These are phyloP conservation scores for Diddensiella santjacobensis DNA, from an alignment of 805 yeast species.

Conservation along the genomic window DNA sequence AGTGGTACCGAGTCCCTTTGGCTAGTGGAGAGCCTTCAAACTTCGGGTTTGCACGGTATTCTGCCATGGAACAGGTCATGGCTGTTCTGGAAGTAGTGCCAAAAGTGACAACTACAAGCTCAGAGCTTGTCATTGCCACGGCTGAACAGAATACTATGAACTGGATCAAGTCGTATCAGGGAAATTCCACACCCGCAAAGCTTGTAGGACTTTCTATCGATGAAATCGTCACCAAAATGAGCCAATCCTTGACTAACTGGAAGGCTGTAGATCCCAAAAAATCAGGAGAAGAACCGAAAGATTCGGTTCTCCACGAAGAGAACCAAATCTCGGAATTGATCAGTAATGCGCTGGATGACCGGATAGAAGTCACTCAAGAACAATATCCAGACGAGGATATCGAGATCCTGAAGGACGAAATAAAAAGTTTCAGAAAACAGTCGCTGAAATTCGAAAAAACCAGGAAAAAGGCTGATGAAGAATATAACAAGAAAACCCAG, in stretches of 20 bases:
- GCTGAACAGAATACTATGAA: conserved; percentile 13
- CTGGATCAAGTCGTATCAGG: conserved; percentile 8
- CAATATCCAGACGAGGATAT: conserved; percentile 5
- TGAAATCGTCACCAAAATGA: not conserved
- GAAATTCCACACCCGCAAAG: not conserved
- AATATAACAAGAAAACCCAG: conserved; percentile 18
- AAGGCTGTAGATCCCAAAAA: not conserved
- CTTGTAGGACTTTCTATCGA: not conserved
- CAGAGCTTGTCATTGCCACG: not conserved
- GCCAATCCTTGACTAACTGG: not conserved
- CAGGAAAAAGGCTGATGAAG: conserved; percentile 13
- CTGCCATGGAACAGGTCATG: conserved; percentile 14
- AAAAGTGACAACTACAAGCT: conserved; percentile 1
- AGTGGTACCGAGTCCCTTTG: conserved; percentile 14
- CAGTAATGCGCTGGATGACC: not conserved
- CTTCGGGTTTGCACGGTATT: conserved; percentile 23
- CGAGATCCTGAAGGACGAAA: conserved; percentile 20
- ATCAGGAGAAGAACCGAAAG: not conserved
- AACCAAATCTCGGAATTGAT: not conserved
- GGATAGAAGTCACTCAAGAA: not conserved
- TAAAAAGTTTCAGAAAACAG: conserved; percentile 22
- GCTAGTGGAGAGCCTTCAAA: conserved; percentile 14
- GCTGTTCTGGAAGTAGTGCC: conserved; percentile 22
- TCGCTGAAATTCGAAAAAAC: conserved; percentile 18
- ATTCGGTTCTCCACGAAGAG: not conserved